phyloP scores from a whole-genome alignment of 371 early-diverging fungal species.

The Apophysomyces elegans region DNA sequence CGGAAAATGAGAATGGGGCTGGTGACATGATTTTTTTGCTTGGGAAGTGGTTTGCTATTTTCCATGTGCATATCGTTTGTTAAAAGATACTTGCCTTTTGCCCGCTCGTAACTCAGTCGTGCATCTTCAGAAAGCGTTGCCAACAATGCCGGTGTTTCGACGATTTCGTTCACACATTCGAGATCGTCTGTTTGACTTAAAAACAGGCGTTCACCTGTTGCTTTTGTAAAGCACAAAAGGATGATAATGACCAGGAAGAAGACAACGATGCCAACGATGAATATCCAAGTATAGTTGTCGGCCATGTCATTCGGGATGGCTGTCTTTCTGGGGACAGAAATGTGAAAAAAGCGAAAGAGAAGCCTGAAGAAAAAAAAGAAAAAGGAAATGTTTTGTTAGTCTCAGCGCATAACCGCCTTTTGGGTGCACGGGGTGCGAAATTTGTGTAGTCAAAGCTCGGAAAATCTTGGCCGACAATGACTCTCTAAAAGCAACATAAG shows the following conservation, averaged over 20 bases:
- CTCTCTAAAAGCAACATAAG: background rate
- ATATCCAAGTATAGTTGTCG: constrained; percentile 45
- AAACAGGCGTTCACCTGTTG: constrained; percentile 44
- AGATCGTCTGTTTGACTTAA: constrained; percentile 38
- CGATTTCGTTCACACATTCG: constrained; percentile 30
- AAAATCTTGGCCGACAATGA: background rate
- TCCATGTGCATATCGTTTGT: no score
- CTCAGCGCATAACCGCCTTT: background rate
- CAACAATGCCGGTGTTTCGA: constrained; percentile 46
- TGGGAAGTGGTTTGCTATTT: no score
- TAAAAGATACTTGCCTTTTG: constrained; percentile 36
- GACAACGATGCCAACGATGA: constrained; percentile 52
- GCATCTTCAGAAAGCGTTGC: constrained; percentile 50
- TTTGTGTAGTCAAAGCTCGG: no score
- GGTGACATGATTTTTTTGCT: background rate
- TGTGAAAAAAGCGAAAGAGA: constrained; percentile 1
- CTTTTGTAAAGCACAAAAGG: constrained; percentile 50
- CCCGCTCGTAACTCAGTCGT: constrained; percentile 53
- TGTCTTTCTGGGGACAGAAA: background rate
- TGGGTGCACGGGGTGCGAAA: no score
- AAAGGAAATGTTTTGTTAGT: constrained; percentile 7
- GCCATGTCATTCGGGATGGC: constrained; percentile 20
- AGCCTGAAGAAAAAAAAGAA: constrained; percentile 12
- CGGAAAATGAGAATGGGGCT: constrained; percentile 7
- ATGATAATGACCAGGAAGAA: constrained; percentile 46